These are phyloP conservation scores for Chaetoscypha palmicola DNA, from an alignment of 2,329 filamentous ascomycete species.

Conservation along the genomic window DNA sequence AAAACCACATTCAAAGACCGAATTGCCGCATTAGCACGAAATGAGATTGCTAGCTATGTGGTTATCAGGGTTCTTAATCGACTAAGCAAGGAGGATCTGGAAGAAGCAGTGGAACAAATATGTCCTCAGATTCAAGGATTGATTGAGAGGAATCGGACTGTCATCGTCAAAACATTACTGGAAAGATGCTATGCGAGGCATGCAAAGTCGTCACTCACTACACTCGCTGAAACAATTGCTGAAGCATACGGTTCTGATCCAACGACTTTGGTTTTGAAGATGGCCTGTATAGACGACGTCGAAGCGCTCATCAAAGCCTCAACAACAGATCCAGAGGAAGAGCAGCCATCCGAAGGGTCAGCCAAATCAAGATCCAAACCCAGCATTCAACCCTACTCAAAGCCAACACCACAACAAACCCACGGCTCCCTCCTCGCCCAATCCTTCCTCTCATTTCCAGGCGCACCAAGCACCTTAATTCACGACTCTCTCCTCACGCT, in stretches of 20 bases:
- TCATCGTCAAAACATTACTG: slow-evolving; percentile 73
- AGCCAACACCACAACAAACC: slow-evolving; percentile 47
- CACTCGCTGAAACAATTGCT: slow-evolving; percentile 46
- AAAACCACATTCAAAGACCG: slow-evolving; percentile 71
- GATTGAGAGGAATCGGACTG: slow-evolving; percentile 67
- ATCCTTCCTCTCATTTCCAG: slow-evolving; percentile 68
- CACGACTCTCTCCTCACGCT: slow-evolving; percentile 64
- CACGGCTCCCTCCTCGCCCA: slow-evolving; percentile 81
- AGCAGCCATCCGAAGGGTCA: slow-evolving; percentile 22
- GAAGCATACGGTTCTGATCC: slow-evolving; percentile 49
- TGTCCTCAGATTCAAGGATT: slow-evolving; percentile 65
- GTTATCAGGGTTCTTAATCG: slow-evolving; percentile 77
- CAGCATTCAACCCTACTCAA: slow-evolving; percentile 2
- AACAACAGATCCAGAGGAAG: slow-evolving; percentile 32
- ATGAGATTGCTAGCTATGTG: slow-evolving; percentile 85
- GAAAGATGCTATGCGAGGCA: slow-evolving; percentile 70
- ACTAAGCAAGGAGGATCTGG: slow-evolving; percentile 78
- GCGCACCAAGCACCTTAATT: slow-evolving; percentile 60
- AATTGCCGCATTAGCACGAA: slow-evolving; percentile 74
- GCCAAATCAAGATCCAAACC: slow-evolving; percentile 27
- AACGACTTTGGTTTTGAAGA: slow-evolving; percentile 34
- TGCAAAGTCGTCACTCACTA: slow-evolving; percentile 41
- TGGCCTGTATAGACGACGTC: slow-evolving; percentile 51
- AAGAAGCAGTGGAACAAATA: slow-evolving; percentile 64
- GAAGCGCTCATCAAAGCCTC: slow-evolving; percentile 41